Conservation (phyloP, 441 rosid species). For the Capsella rubella region DNA sequence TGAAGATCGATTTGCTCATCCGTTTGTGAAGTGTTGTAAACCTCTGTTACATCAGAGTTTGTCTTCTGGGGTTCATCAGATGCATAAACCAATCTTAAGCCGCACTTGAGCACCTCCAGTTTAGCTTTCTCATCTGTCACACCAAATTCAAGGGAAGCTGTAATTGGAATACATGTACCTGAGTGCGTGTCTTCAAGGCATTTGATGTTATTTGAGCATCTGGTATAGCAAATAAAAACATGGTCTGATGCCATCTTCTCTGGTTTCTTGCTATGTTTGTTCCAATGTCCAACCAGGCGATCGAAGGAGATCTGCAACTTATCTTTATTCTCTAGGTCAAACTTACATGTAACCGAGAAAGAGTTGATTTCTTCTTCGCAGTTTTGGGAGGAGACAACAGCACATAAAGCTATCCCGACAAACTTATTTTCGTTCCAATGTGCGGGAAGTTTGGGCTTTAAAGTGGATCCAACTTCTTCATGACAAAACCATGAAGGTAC, state of each 20-base stretch:
- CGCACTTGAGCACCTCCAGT: conserved; percentile 21
- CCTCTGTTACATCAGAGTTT: conserved; percentile 11
- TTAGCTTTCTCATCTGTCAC: conserved; percentile 5
- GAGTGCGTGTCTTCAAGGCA: conserved; percentile 3
- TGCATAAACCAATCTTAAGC: conserved; percentile 33
- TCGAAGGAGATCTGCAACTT: not conserved
- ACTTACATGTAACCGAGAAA: conserved; percentile 17
- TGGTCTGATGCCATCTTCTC: conserved; percentile 7
- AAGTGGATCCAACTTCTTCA: conserved; percentile 13
- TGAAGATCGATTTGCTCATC: conserved; percentile 5
- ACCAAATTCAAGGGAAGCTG: not conserved
- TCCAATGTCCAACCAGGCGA: conserved; percentile 16
- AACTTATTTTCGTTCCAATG: conserved; percentile 21
- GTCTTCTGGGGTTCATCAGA: conserved; percentile 19
- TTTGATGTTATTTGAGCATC: not conserved
- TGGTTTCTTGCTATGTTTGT: not conserved
- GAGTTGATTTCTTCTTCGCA: not conserved
- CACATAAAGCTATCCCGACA: conserved; percentile 14
- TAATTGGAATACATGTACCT: conserved; percentile 3
- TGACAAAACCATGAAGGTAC: conserved; percentile 20
- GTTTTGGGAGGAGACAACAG: conserved; percentile 12
- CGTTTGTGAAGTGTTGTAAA: not conserved
- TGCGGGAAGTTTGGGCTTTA: not conserved
- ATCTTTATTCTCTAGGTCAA: not conserved
- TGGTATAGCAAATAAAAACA: conserved; percentile 15